Evolutionary conservation across 345 rosid genomes (phyloP).

Genomic region (Nephelium lappaceum): DNA sequence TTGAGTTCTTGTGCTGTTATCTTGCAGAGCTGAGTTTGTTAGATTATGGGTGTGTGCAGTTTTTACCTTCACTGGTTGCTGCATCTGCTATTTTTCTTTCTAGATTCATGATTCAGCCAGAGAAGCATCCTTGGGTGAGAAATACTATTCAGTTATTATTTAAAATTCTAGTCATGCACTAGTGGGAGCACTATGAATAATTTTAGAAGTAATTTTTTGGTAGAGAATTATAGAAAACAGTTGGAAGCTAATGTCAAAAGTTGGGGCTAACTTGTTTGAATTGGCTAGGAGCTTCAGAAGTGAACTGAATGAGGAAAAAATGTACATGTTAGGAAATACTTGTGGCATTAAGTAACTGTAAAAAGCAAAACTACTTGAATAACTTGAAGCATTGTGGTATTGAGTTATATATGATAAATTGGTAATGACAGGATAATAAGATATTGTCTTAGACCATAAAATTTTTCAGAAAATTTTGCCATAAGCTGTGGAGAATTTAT

Average conservation of each 20-base stretch:
- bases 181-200: neutral
- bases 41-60: constrained; percentile 59
- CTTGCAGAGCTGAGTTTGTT: constrained; percentile 73
- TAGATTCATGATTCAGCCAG: constrained; percentile 49
- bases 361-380: neutral
- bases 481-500: neutral
- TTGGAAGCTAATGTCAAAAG: neutral
- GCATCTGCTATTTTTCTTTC: constrained; percentile 62
- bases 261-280: neutral
- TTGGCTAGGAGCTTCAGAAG: neutral
- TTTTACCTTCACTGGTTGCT: constrained; percentile 68
- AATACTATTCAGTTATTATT: neutral
- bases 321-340: neutral
- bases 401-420: neutral
- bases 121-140: constrained; percentile 65
- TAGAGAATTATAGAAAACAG: neutral
- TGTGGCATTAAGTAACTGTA: neutral
- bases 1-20: constrained; percentile 64
- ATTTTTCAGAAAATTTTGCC: neutral
- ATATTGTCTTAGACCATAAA: neutral
- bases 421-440: neutral
- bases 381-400: neutral
- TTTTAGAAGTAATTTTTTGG: neutral
- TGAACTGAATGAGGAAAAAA: neutral
- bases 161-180: neutral